A percentile compares a stretch with the other conserved stretches of the same genome.
phyloP scores from a whole-genome alignment of 2,329 filamentous ascomycete species.

The Aspergillus sojae region DNA sequence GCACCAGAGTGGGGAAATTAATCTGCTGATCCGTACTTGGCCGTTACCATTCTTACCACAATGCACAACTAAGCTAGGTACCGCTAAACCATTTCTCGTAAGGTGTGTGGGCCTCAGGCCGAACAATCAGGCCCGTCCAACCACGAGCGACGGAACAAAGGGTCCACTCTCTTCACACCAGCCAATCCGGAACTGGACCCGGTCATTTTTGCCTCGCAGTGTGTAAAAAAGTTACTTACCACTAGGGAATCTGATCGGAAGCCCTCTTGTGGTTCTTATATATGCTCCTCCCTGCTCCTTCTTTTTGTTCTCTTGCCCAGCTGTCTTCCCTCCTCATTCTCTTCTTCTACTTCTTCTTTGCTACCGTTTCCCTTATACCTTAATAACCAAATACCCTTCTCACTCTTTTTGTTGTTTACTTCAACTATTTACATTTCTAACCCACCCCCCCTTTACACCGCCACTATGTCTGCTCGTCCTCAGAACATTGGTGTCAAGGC shows the following conservation, averaged over 20 bases:
- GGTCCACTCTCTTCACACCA: background rate
- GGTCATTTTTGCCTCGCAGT: constrained; percentile 9
- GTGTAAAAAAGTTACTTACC: constrained; percentile 7
- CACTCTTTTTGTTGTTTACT: constrained; percentile 11
- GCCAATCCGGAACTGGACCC: constrained; percentile 2
- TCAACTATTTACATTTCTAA: constrained; percentile 11
- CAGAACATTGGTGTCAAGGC: constrained; percentile 91
- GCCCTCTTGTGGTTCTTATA: constrained; percentile 14
- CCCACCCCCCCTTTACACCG: constrained; percentile 18
- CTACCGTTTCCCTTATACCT: background rate
- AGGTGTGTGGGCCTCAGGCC: constrained; percentile 1
- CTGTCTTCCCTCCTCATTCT: constrained; percentile 8
- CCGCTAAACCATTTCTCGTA: background rate
- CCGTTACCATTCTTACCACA: constrained; percentile 8
- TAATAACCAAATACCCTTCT: constrained; percentile 6
- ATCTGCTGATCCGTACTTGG: constrained; percentile 19
- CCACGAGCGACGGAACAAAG: background rate
- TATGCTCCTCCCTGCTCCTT: constrained; percentile 16
- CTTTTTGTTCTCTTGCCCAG: constrained; percentile 10
- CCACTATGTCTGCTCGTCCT: constrained; percentile 71
- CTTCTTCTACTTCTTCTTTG: constrained; percentile 14
- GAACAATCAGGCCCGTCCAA: constrained; percentile 1
- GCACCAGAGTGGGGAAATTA: constrained; percentile 21
- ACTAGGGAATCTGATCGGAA: constrained; percentile 13
- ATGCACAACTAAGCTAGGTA: constrained; percentile 10